Evolutionary conservation across 2,329 filamentous ascomycete species (phyloP), one percentile per base, ranked within the genome.

Genomic region (Penicillium capsulatum): DNA sequence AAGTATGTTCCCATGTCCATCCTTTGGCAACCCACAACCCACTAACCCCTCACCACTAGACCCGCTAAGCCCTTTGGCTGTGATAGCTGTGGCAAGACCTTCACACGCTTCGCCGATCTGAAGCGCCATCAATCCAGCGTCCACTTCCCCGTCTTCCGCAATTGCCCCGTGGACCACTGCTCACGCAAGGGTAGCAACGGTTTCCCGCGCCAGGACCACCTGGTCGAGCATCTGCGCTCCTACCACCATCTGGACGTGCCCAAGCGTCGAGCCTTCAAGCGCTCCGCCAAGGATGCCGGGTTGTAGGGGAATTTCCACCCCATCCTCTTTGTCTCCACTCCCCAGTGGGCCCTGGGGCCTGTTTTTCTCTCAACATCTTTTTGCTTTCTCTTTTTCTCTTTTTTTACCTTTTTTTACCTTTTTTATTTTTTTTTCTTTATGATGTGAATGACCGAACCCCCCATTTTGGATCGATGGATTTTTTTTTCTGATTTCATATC

Each of bases 151-250:
- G 51, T 64, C 9, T 61, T 61, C 44, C 59, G 67, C 34, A 66
- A 73, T 40, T 77, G 74, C 48, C 62, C 65, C 1, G 57, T 64
- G 17, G 53, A 57, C 2, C 58, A 63, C 28, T 76, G 73, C 51
- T 55, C 59, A 28, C 67, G 73, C 11, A 74, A 73, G 50, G 67
- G 65, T 4, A 53, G 47, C 28, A 61, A 68, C 43, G 77, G 76
- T 1, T 81, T 80, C 51, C 72, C 73, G 3, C 67, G 77, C 4
- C 66, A 70, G 36, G 78, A 81, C 51, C 77, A 81, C 52, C 63
- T 79, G 28, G 67, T 67, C 27, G 78, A 80, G 52, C 78, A 81
- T 55, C 56, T 75, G 36, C 64, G 77, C 36, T 74, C 74, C 30
- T 77, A 72, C 44, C 78, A 81, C 53, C 68, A 72, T 38, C 57